Base-by-base conservation (phyloP, 1,284 basidiomycete genomes). In the Testicularia cyperi region DNA sequence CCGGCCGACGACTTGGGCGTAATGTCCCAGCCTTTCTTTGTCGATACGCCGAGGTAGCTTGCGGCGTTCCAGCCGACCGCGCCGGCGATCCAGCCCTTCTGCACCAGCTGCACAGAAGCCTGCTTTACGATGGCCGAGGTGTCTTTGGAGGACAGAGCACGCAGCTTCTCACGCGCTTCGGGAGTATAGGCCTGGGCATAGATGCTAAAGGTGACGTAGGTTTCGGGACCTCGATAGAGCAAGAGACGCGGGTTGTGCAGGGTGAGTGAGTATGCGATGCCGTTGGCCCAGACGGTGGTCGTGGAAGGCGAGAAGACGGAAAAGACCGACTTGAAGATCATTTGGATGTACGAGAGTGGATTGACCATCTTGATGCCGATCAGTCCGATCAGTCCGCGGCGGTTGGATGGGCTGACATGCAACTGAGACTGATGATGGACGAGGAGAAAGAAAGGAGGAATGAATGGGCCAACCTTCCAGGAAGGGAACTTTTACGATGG, bases 51-150 rank as follows among this genome's bases (percentile, higher is more conserved):
- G 12, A 70, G 26, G 25, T 48, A 62, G 1, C 49, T 41, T 2
- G 68, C 65, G 5, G 63, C 44, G 9, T 51, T 53, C 68, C 68
- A 70, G 3, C 68, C 65, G 9, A 68, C 46, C 12, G 52, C 45
- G 41, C 68, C 68, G 0, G 68, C 68, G 19, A 65, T 51, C 62
- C 62, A 70, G 5, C 68, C 68, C 37, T 58, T 60, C 23, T 62
- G 61, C 6, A 68, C 57, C 15, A 70, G 47, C 30, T 53, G 49
- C 10, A 70, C 51, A 18, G 62, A 49, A 25, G 62, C 51, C 2
- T 31, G 38, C 38, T 54, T 45, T 19, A 47, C 45, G 13, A 51
- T 30, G 6, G 34, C 31, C 19, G 28, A 13, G 7, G 46, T 39
- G n/a, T 61, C 34, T 12, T 39, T 29, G 2, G 46, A 22, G 5